Conservation (phyloP, 2,329 filamentous ascomycete species). For the Diaporthe sp. region DNA sequence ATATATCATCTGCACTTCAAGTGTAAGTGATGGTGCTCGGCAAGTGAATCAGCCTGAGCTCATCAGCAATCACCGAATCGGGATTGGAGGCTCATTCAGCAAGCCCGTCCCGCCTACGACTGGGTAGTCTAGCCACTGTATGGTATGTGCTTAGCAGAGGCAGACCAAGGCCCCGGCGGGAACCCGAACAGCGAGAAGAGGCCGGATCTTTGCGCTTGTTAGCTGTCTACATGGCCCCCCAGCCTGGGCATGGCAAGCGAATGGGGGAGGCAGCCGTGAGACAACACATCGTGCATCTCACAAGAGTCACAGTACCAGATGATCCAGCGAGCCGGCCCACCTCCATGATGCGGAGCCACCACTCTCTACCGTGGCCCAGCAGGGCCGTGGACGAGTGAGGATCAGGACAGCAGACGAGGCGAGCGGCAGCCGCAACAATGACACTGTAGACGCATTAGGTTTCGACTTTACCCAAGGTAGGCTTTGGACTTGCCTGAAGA, state of each 20-base stretch:
- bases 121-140: background rate
- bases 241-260: slow-evolving; percentile 16
- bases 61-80: slow-evolving; percentile 14
- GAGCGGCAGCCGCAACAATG: slow-evolving; percentile 3
- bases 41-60: slow-evolving; percentile 33
- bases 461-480: slow-evolving; percentile 33
- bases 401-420: slow-evolving; percentile 17
- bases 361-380: slow-evolving; percentile 10
- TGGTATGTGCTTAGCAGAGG: slow-evolving; percentile 2
- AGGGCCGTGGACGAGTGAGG: slow-evolving; percentile 18
- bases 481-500: slow-evolving; percentile 31
- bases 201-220: background rate
- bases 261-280: slow-evolving; percentile 37
- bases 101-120: background rate
- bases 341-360: slow-evolving; percentile 33
- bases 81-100: background rate
- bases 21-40: background rate
- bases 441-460: slow-evolving; percentile 24
- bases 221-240: slow-evolving; percentile 14
- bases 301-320: slow-evolving; percentile 43
- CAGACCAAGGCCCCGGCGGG: background rate
- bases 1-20: slow-evolving; percentile 17
- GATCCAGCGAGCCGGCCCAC: slow-evolving; percentile 40
- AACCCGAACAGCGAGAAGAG: background rate
- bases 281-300: slow-evolving; percentile 43